Conservation (phyloP, 164 flowering plant species). For the Akebia trifoliata region DNA sequence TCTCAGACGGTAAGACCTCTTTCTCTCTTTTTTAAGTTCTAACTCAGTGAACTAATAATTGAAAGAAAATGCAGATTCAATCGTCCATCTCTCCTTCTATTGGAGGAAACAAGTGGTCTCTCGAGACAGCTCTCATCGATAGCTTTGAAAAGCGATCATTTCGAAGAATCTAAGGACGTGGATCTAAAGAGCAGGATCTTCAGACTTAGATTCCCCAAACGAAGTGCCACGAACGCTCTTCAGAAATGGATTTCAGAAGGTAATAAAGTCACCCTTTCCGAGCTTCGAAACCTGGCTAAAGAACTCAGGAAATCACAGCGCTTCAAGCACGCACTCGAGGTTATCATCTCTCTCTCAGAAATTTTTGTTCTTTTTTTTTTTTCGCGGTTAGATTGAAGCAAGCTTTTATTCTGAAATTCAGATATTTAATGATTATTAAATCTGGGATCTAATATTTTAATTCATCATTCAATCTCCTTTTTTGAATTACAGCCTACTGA, state of each 20-base stretch:
- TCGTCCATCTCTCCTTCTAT: background rate
- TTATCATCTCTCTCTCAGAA: conserved; percentile 12
- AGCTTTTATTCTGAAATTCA: too few species aligned
- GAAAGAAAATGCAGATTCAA: conserved; percentile 1
- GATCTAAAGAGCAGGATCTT: conserved; percentile 47
- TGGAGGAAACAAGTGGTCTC: background rate
- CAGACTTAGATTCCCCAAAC: conserved; percentile 70
- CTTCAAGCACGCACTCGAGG: conserved; percentile 97
- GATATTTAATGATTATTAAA: too few species aligned
- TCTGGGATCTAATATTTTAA: too few species aligned
- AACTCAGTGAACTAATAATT: background rate
- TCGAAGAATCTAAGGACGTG: conserved; percentile 9
- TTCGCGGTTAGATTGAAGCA: background rate
- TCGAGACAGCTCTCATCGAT: conserved; percentile 14
- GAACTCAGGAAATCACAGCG: conserved; percentile 69
- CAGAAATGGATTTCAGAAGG: conserved; percentile 81
- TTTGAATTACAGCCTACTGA: too few species aligned
- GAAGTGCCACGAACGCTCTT: conserved; percentile 59
- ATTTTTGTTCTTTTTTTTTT: background rate
- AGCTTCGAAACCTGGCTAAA: conserved; percentile 60
- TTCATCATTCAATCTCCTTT: too few species aligned
- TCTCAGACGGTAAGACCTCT: conserved; percentile 11
- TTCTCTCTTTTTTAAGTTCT: background rate
- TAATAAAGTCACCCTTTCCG: conserved; percentile 33
- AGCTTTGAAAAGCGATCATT: background rate